Evolutionary conservation across 352 stramenopile species (phyloP), one percentile per base, ranked within the genome.

Genomic region (Pythium aquatile): DNA sequence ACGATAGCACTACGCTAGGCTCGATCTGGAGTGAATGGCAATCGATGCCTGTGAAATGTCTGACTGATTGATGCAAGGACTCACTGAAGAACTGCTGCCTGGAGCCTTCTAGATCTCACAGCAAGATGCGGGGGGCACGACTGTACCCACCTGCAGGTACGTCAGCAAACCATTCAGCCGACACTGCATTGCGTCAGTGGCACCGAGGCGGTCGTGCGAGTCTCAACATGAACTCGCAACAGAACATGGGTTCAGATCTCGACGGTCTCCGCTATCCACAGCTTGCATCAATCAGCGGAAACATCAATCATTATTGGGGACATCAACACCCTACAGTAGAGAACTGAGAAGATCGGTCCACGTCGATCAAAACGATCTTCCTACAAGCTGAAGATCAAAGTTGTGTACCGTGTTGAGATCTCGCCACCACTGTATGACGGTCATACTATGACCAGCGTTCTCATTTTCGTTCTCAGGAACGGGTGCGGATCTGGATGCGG

Each of bases 391-490:
- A 11, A 44, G 6, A 44, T 5, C 2, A 44, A 3, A 44, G 37
- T 24, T 26, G 14, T 24, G 7, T 48, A 48, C 44, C 17, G 39
- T 47, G 4, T 47, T 47, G 17, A 16, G 39, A 47, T 47, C 40
- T 37, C 35, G 35, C 11, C 35, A 11, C 35, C 35, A 16, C 35
- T 42, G 35, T 42, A 42, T 42, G 20, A 24, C 20, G 20, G 20
- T 24, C 20, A 24, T 1, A 24, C 20, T 24, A 24, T 24, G 35
- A 42, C 35, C 35, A 11, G 44, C n/a, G n/a, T 51, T 29, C 17
- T 51, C 44, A 29, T 29, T 29, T 51, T 51, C 17, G 44, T 51
- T 51, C 44, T 51, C 44, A 51, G 44, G 44, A 51, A 51, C n/a
- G n/a, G 44, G 20, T 51, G 20, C 44, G 20, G 16, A 51, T 28